Conservation (phyloP, 768 basidiomycete genomes). For the Suillus brevipes region DNA sequence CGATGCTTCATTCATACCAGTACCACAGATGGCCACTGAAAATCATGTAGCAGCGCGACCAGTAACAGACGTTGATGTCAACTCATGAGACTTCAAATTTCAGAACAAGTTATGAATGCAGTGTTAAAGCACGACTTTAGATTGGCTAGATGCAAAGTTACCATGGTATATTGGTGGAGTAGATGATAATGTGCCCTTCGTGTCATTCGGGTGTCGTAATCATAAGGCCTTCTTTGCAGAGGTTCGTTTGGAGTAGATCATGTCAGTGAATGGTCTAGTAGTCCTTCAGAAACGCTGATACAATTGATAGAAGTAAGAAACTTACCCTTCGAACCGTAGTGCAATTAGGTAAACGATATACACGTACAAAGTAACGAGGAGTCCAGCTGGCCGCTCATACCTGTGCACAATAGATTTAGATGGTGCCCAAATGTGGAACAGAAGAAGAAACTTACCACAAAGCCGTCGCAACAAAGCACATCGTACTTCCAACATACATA, state of each 20-base stretch:
- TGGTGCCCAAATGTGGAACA: not conserved
- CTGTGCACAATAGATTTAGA: conserved; percentile 36
- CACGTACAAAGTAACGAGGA: conserved; percentile 79
- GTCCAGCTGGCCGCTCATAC: conserved; percentile 84
- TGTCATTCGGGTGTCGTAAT: not conserved
- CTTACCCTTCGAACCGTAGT: conserved; percentile 87
- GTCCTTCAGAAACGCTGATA: conserved; percentile 7
- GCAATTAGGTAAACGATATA: conserved; percentile 84
- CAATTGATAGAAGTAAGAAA: conserved; percentile 7
- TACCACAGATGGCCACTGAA: not conserved
- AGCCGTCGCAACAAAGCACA: conserved; percentile 85
- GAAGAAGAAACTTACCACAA: conserved; percentile 59
- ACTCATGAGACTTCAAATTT: not conserved
- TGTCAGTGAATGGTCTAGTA: conserved; percentile 72
- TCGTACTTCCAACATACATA: conserved; percentile 95
- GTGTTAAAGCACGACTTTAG: not conserved
- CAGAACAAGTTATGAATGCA: not conserved
- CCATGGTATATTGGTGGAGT: not conserved
- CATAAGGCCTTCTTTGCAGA: conserved; percentile 17
- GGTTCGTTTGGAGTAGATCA: conserved; percentile 70
- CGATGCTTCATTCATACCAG: not conserved
- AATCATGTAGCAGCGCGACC: not conserved
- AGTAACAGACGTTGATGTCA: not conserved
- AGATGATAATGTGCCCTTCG: not conserved
- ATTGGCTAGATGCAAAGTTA: not conserved